These are phyloP conservation scores for Rhododendron henanense DNA, from an alignment of 148 eudicot genomes.

Conservation along the genomic window DNA sequence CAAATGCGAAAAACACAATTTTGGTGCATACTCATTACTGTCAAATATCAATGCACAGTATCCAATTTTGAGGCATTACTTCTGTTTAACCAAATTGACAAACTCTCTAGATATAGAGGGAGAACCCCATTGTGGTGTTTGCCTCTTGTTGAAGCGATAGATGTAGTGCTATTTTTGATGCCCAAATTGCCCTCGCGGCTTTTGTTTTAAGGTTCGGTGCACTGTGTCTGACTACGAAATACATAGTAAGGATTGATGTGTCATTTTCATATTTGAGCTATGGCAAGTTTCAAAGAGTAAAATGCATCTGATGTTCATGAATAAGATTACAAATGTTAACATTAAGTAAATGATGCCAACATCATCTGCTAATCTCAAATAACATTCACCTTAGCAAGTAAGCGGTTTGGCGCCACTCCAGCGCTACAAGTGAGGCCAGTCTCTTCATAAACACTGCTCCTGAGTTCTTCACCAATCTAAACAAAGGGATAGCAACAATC, in stretches of 20 bases:
- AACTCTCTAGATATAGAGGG: not conserved
- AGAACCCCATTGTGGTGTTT: not conserved
- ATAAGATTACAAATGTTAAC: not conserved
- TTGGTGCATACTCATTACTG: not conserved
- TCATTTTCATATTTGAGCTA: not conserved
- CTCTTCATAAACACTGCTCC: slow-evolving; percentile 63
- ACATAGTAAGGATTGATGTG: not conserved
- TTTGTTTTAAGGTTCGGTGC: not conserved
- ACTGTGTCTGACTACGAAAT: not conserved
- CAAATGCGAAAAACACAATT: not conserved
- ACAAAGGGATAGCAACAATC: slow-evolving; percentile 11
- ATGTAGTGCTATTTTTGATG: not conserved
- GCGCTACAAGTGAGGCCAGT: slow-evolving; percentile 98
- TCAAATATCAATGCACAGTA: not conserved
- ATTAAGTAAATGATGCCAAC: not conserved
- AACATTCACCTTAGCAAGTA: slow-evolving; percentile 69
- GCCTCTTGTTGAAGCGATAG: not conserved
- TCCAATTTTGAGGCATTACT: not conserved
- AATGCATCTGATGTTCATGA: not conserved
- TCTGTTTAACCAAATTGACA: not conserved
- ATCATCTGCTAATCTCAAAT: not conserved
- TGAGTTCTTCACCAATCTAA: slow-evolving; percentile 91
- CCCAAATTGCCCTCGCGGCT: not conserved
- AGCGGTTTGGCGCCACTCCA: slow-evolving; percentile 87
- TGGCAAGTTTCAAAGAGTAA: not conserved